A percentile compares a stretch with the other conserved stretches of the same genome.
Conservation (phyloP, 768 basidiomycete species). For the Pleurotus tuoliensis region DNA sequence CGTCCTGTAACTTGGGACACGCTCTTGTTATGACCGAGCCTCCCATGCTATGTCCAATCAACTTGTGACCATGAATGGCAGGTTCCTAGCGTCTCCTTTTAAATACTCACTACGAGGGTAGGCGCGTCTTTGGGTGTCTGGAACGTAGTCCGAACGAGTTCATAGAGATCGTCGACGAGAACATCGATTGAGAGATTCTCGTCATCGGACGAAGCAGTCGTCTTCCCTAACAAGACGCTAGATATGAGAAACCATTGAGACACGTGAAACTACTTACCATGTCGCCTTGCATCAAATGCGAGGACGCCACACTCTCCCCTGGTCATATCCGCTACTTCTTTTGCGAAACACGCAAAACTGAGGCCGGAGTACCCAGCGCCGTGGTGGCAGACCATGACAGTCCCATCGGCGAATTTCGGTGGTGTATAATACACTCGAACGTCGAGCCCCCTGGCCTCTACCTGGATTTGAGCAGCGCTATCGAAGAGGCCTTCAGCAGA, state of each 20-base stretch:
- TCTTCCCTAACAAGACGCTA: conserved; percentile 51
- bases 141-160: conserved; percentile 65
- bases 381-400: conserved; percentile 89
- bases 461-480: conserved; percentile 74
- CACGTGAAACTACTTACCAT: conserved; percentile 53
- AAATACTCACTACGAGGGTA: conserved; percentile 60
- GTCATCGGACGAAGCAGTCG: conserved; percentile 35
- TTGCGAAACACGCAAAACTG: conserved; percentile 89
- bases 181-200: conserved; percentile 70
- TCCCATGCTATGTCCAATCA: conserved; percentile 96
- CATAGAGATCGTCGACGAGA: conserved; percentile 71
- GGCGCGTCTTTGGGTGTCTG: conserved; percentile 62
- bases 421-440: conserved; percentile 84
- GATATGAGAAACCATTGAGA: neutral
- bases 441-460: conserved; percentile 58
- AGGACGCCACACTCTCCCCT: conserved; percentile 78
- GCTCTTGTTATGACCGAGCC: conserved; percentile 82
- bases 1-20: conserved; percentile 60
- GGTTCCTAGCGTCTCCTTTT: neutral
- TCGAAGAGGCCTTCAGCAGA: conserved; percentile 75
- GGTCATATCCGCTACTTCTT: conserved; percentile 58
- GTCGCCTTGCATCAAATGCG: conserved; percentile 78
- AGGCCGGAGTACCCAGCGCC: conserved; percentile 91
- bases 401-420: conserved; percentile 48
- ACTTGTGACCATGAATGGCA: conserved; percentile 31